Percentiles rank a stretch among this genome's conserved stretches.
Conservation (phyloP, 768 basidiomycete genomes). For the Suillus plorans region DNA sequence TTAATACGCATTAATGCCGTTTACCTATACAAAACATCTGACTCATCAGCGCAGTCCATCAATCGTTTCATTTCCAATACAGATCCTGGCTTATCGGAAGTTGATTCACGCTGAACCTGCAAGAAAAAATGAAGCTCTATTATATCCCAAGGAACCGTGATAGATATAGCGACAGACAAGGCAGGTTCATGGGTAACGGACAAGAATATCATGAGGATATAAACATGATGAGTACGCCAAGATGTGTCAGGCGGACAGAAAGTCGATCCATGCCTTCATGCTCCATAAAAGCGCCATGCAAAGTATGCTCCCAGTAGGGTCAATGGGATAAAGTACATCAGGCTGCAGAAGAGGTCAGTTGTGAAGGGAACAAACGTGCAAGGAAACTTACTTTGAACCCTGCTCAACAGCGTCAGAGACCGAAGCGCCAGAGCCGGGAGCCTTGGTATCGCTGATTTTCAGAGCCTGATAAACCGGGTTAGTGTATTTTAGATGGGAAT, state of each 20-base stretch:
- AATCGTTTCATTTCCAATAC: not conserved
- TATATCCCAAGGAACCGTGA: slow-evolving; percentile 18
- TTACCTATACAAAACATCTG: not conserved
- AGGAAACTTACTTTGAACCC: slow-evolving; percentile 60
- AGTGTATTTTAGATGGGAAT: slow-evolving; percentile 8
- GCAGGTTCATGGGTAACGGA: slow-evolving; percentile 4
- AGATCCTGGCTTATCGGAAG: not conserved
- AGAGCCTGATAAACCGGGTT: slow-evolving; percentile 38
- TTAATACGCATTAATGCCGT: not conserved
- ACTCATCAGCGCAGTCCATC: not conserved
- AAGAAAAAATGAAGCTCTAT: slow-evolving; percentile 13
- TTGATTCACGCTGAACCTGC: slow-evolving; percentile 1
- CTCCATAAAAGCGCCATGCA: slow-evolving; percentile 77
- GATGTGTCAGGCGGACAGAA: not conserved
- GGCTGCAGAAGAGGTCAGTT: slow-evolving; percentile 35
- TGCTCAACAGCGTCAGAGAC: slow-evolving; percentile 53
- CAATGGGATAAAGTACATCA: slow-evolving; percentile 86
- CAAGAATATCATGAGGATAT: slow-evolving; percentile 15
- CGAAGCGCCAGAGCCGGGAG: slow-evolving; percentile 39
- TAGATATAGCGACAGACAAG: slow-evolving; percentile 12
- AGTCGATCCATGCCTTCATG: slow-evolving; percentile 16
- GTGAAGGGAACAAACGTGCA: slow-evolving; percentile 4
- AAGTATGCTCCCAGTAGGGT: slow-evolving; percentile 82
- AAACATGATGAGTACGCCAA: slow-evolving; percentile 6
- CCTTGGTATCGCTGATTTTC: slow-evolving; percentile 54